Conservation (phyloP, 768 basidiomycete genomes). For the Lactarius hengduanensis region DNA sequence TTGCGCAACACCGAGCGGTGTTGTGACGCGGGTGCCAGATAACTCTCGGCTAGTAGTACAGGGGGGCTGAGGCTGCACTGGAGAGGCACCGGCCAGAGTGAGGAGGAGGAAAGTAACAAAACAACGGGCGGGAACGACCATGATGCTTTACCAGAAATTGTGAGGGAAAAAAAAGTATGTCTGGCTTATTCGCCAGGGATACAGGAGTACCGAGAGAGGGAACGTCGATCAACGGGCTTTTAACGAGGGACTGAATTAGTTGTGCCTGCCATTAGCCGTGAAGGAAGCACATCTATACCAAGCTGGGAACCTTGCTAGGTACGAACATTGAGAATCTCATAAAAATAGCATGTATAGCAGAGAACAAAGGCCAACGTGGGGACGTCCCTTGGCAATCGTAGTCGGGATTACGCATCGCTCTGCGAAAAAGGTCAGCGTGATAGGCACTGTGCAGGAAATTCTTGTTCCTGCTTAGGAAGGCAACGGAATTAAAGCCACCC, state of each 20-base stretch:
- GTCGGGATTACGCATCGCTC: background rate
- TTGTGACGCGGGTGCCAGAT: slow-evolving; percentile 38
- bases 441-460: background rate
- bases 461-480: slow-evolving; percentile 13
- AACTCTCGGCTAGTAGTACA: slow-evolving; percentile 43
- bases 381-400: background rate
- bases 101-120: slow-evolving; percentile 36
- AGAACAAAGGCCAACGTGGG: background rate
- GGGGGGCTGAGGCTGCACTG: slow-evolving; percentile 36
- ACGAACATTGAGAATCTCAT: background rate
- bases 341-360: background rate
- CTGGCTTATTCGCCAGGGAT: slow-evolving; percentile 2
- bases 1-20: slow-evolving; percentile 55
- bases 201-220: background rate
- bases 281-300: background rate
- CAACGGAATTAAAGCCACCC: background rate
- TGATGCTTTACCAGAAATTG: slow-evolving; percentile 29
- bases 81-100: slow-evolving; percentile 37
- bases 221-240: background rate
- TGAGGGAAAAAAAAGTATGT: slow-evolving; percentile 14
- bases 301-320: background rate
- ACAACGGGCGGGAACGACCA: slow-evolving; percentile 40
- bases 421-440: background rate
- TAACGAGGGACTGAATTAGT: slow-evolving; percentile 8
- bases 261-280: background rate